These are phyloP conservation scores for Phaeolepiota aurea DNA, from an alignment of 768 basidiomycete species.

Conservation along the genomic window DNA sequence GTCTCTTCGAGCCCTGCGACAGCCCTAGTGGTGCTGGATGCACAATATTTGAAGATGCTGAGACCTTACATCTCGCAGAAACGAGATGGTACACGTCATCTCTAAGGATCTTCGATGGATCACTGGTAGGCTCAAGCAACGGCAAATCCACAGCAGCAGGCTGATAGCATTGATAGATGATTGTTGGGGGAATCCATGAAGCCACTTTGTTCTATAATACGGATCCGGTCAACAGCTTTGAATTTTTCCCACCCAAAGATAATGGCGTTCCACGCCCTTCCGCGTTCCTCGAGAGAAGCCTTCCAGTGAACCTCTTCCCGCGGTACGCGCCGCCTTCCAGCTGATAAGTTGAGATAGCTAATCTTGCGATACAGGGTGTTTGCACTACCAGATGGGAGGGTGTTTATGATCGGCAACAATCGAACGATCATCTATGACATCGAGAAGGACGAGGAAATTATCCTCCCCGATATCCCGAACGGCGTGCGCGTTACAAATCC, in stretches of 20 bases:
- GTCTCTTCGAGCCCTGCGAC: slow-evolving; percentile 30
- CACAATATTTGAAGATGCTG: slow-evolving; percentile 26
- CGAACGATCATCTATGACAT: slow-evolving; percentile 33
- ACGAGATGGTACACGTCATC: slow-evolving; percentile 34
- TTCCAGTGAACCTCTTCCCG: slow-evolving; percentile 20
- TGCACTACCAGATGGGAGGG: slow-evolving; percentile 31
- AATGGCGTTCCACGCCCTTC: slow-evolving; percentile 20
- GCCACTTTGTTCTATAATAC: slow-evolving; percentile 53
- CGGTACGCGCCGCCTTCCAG: too few species aligned
- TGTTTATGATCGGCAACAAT: slow-evolving; percentile 32
- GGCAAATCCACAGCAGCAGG: background rate
- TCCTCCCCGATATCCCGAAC: slow-evolving; percentile 35
- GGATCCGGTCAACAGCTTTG: slow-evolving; percentile 37
- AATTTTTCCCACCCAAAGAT: slow-evolving; percentile 32
- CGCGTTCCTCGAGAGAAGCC: slow-evolving; percentile 16
- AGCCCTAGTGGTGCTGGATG: slow-evolving; percentile 20
- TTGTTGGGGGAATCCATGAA: slow-evolving; percentile 19
- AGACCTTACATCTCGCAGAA: slow-evolving; percentile 21
- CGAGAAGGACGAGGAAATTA: slow-evolving; percentile 25
- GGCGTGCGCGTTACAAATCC: slow-evolving; percentile 33
- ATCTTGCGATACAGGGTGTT: slow-evolving; percentile 20
- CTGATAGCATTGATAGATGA: slow-evolving; percentile 12
- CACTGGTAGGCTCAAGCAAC: slow-evolving; percentile 14
- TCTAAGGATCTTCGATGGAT: slow-evolving; percentile 22
- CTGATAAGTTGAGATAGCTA: too few species aligned